Evolutionary conservation across 1,284 basidiomycete species (phyloP), one percentile per base, ranked within the genome.

Genomic region (Leccinum solheimii): DNA sequence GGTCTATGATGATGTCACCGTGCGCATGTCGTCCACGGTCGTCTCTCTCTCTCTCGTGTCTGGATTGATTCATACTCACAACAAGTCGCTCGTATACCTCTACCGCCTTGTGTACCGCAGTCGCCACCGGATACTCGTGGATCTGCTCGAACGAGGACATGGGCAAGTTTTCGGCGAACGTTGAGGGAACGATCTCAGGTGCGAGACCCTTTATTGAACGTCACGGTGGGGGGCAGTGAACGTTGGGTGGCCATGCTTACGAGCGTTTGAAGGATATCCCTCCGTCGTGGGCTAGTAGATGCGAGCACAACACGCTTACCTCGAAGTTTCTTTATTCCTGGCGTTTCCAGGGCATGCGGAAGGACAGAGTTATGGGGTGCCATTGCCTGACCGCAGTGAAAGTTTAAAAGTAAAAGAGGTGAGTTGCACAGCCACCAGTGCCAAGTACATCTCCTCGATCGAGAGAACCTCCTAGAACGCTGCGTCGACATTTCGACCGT

Each of bases 121-220:
- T 98, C 8, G 95, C 88, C 5, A 97, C 92, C 0, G 96, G 94
- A 73, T 99, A 98, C 72, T 97, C 94, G 62, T 94, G 92, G 16
- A 92, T 82, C 64, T 92, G 85, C 27, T 86, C 86, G 62, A 89
- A 98, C 3, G 84, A 82, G 19, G 78, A 77, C 55, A 91, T 80
- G 0, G 86, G 81, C 14, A 98, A 79, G 69, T 96, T 81, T 75
- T 98, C 97, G 43, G 86, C 83, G 67, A 98, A 98, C 0, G 83
- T 91, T 2, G 95, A 97, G 0, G 95, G 92, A 0, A 97, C 81
- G 61, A 97, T 84, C 73, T 97, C 94, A 1, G 95, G 94, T 52
- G 83, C 80, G 34, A 98, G 73, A 16, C 96, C 95, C 93, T 96
- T 70, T 16, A 10, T 8, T 14, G 21, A 14, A 21, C 7, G 21